Percentiles rank a stretch among this genome's conserved stretches.
These are phyloP conservation scores for Globisporangium barbulae DNA, from an alignment of 352 stramenopile genomes.

Conservation along the genomic window DNA sequence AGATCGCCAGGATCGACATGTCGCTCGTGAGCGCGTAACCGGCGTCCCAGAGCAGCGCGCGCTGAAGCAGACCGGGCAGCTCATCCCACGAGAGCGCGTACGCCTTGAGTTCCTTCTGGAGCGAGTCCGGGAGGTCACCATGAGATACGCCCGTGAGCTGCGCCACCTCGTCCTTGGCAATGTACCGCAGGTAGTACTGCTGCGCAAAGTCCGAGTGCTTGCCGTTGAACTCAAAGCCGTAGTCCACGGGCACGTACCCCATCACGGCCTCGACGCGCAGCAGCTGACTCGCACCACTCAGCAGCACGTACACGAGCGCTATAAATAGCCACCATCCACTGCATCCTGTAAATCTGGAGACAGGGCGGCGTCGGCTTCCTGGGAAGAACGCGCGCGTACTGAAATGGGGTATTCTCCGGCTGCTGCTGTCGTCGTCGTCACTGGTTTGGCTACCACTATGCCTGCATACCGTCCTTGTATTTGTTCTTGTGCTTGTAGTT, in stretches of 20 bases:
- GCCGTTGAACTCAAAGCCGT: conserved; percentile 48
- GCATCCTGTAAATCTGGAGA: too few relatives aligned
- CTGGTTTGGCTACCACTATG: not conserved
- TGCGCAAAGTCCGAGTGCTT: conserved; percentile 66
- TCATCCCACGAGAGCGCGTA: conserved; percentile 44
- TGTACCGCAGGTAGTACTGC: conserved; percentile 57
- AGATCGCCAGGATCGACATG: conserved; percentile 37
- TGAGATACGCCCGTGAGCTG: conserved; percentile 27
- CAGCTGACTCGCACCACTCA: conserved; percentile 5
- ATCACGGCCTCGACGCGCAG: conserved; percentile 33
- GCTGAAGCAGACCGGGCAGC: conserved; percentile 54
- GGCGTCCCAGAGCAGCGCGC: conserved; percentile 63
- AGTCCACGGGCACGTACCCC: conserved; percentile 33
- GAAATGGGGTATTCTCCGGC: not conserved
- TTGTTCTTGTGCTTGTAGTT: not conserved
- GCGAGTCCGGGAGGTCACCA: conserved; percentile 23
- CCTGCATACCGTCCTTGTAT: not conserved
- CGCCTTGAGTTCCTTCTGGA: conserved; percentile 28
- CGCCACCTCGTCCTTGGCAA: conserved; percentile 26
- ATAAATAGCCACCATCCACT: conserved; percentile 5
- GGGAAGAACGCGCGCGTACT: not conserved
- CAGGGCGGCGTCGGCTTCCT: not conserved
- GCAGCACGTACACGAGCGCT: conserved; percentile 27
- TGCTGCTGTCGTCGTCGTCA: not conserved
- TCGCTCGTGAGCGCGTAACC: conserved; percentile 50